A percentile compares a stretch with the other conserved stretches of the same genome.
Conservation (phyloP, 495 filamentous ascomycete species). For the Xylaria intraflava region DNA sequence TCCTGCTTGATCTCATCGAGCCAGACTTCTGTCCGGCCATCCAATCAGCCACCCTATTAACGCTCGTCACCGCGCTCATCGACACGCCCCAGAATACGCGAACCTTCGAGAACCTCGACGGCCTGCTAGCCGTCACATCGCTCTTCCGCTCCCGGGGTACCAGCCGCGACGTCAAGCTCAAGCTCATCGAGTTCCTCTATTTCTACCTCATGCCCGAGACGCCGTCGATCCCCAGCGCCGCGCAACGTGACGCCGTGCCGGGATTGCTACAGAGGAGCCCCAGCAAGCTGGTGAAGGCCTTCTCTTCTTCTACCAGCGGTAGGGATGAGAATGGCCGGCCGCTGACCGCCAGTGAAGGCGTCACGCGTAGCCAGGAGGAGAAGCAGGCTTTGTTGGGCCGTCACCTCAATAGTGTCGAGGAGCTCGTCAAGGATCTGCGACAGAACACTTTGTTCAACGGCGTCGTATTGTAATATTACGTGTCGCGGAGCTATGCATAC, state of each 20-base stretch:
- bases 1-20: slow-evolving; percentile 91
- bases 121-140: slow-evolving; percentile 85
- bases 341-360: slow-evolving; percentile 31
- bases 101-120: slow-evolving; percentile 88
- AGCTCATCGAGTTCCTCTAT: slow-evolving; percentile 90
- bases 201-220: slow-evolving; percentile 96
- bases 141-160: slow-evolving; percentile 83
- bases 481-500: not conserved
- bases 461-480: slow-evolving; percentile 21
- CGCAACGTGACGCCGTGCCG: slow-evolving; percentile 25
- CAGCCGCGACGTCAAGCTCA: slow-evolving; percentile 80
- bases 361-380: slow-evolving; percentile 69
- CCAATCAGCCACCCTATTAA: slow-evolving; percentile 81
- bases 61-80: slow-evolving; percentile 81
- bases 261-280: slow-evolving; percentile 60
- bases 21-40: slow-evolving; percentile 85
- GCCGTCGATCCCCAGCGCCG: slow-evolving; percentile 47
- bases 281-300: slow-evolving; percentile 57
- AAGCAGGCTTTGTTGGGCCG: slow-evolving; percentile 78
- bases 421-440: slow-evolving; percentile 81
- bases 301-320: slow-evolving; percentile 28
- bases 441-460: slow-evolving; percentile 68
- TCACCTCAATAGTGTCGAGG: slow-evolving; percentile 84
- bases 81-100: slow-evolving; percentile 79
- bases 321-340: slow-evolving; percentile 35